Conservation (phyloP, 2,329 filamentous ascomycete genomes). For the Lachnellula willkommii region DNA sequence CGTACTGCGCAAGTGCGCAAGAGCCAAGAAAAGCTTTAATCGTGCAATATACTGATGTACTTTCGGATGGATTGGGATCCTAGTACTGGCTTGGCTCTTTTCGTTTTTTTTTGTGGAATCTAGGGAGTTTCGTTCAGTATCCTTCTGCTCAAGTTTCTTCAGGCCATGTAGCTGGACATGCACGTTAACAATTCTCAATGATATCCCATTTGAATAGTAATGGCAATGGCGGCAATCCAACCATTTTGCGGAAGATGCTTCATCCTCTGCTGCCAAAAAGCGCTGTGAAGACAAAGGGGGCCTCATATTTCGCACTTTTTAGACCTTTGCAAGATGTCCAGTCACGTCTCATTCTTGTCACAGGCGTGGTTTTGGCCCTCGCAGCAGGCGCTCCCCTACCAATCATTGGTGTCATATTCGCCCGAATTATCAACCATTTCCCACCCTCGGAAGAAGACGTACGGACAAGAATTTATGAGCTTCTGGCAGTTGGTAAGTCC, state of each 20-base stretch:
- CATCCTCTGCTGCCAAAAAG: slow-evolving; percentile 29
- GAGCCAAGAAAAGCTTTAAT: too few species aligned
- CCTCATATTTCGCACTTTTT: slow-evolving; percentile 46
- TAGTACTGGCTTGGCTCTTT: background rate
- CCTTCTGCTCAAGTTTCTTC: background rate
- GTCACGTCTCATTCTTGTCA: slow-evolving; percentile 33
- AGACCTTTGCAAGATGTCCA: slow-evolving; percentile 37
- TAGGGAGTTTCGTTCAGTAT: background rate
- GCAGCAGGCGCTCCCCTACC: slow-evolving; percentile 59
- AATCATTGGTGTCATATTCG: slow-evolving; percentile 59
- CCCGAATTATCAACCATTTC: slow-evolving; percentile 56
- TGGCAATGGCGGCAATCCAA: slow-evolving; percentile 9
- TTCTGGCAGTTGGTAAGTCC: slow-evolving; percentile 28
- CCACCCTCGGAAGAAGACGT: slow-evolving; percentile 42
- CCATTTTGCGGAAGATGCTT: slow-evolving; percentile 8
- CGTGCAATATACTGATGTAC: background rate
- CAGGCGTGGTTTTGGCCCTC: slow-evolving; percentile 43
- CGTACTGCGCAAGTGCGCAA: background rate
- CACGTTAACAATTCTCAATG: slow-evolving; percentile 6
- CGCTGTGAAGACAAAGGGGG: slow-evolving; percentile 37
- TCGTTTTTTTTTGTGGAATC: background rate
- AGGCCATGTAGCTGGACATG: slow-evolving; percentile 1
- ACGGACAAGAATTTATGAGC: slow-evolving; percentile 35
- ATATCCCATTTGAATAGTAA: background rate
- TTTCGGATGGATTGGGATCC: background rate